Evolutionary conservation across 1,284 basidiomycete species (phyloP).

Genomic region (Trametes sp.): DNA sequence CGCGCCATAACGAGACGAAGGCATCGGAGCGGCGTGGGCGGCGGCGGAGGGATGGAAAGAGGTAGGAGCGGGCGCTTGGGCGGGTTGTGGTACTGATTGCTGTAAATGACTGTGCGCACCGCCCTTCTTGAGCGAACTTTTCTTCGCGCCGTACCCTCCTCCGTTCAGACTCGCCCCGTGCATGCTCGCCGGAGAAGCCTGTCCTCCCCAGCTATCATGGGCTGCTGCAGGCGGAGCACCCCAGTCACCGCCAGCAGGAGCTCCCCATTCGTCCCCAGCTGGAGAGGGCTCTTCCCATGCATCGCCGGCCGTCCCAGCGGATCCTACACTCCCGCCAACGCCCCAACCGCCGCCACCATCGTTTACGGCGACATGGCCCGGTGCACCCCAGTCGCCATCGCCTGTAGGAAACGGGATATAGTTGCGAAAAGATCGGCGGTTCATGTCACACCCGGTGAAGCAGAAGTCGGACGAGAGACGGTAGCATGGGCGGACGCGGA

Average conservation of each 20-base stretch:
- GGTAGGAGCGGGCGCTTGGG: constrained; percentile 24
- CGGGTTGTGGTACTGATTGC: constrained; percentile 6
- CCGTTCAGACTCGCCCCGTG: not conserved
- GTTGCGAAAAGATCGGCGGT: constrained; percentile 23
- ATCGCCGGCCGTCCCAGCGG: constrained; percentile 12
- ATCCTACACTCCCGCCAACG: constrained; percentile 12
- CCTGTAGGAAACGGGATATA: constrained; percentile 29
- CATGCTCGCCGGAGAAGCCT: constrained; percentile 9
- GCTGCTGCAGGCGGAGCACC: constrained; percentile 4
- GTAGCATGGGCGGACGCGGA: constrained; percentile 1
- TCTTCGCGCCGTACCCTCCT: constrained; percentile 16
- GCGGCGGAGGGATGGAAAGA: constrained; percentile 29
- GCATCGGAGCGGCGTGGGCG: constrained; percentile 16
- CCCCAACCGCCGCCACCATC: constrained; percentile 30
- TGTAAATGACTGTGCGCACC: constrained; percentile 23
- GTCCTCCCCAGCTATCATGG: constrained; percentile 16
- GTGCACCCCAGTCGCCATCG: constrained; percentile 28
- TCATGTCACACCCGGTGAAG: constrained; percentile 24
- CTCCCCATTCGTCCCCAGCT: constrained; percentile 17
- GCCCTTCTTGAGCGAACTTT: constrained; percentile 22
- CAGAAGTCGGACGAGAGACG: not conserved
- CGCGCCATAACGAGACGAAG: constrained; percentile 18
- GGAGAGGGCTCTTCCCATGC: constrained; percentile 16
- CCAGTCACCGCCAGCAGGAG: constrained; percentile 8
- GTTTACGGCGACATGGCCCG: constrained; percentile 21